These are phyloP conservation scores for Hypoxylon crocopeplum DNA, from an alignment of 495 filamentous ascomycete genomes.

Conservation along the genomic window DNA sequence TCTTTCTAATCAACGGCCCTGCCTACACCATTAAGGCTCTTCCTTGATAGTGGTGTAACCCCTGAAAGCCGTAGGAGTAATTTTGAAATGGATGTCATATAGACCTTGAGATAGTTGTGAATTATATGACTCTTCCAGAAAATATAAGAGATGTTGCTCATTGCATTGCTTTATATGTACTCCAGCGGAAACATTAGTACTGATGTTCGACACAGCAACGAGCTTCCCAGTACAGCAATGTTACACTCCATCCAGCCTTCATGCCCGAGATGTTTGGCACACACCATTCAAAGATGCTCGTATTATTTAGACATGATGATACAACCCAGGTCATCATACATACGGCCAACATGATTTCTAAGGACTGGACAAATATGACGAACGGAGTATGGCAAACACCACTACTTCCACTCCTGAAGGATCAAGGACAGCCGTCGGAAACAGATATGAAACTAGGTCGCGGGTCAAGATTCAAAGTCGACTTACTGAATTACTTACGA, in stretches of 20 bases:
- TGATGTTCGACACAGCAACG: constrained; percentile 50
- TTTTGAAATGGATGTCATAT: background rate
- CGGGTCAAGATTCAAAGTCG: constrained; percentile 76
- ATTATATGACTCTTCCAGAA: background rate
- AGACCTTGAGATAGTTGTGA: background rate
- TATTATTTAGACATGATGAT: constrained; percentile 78
- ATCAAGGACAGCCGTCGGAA: background rate
- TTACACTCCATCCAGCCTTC: constrained; percentile 74
- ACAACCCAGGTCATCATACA: constrained; percentile 83
- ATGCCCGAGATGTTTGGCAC: constrained; percentile 90
- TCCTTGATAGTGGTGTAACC: no score
- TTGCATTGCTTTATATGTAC: background rate
- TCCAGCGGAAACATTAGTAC: background rate
- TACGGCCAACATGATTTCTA: constrained; percentile 86
- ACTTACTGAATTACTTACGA: constrained; percentile 74
- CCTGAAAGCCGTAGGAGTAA: no score
- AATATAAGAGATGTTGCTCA: background rate
- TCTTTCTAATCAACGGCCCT: no score
- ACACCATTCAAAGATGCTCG: constrained; percentile 82
- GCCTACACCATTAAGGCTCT: no score
- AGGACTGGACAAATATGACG: constrained; percentile 88
- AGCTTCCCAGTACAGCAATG: constrained; percentile 68
- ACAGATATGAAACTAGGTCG: constrained; percentile 52
- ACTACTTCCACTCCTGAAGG: constrained; percentile 59
- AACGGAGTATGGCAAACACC: constrained; percentile 87